Evolutionary conservation across 2,329 filamentous ascomycete genomes (phyloP).

Genomic region (Orbilia oligospora): DNA sequence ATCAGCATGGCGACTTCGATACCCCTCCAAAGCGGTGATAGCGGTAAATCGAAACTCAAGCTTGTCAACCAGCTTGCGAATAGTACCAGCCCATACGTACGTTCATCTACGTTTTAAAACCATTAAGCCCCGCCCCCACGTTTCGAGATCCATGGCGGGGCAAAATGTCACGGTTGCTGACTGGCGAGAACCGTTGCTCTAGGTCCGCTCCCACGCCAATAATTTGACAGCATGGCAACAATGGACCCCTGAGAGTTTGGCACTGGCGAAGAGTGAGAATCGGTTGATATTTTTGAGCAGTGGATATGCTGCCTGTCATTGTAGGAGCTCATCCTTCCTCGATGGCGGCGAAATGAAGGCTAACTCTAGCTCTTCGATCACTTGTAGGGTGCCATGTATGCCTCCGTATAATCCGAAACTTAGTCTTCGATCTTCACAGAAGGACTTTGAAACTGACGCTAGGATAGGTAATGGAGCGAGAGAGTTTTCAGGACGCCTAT

Average conservation of each 20-base stretch:
- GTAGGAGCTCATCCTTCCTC: slow-evolving; percentile 71
- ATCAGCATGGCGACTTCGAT: slow-evolving; percentile 51
- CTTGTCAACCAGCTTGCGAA: slow-evolving; percentile 62
- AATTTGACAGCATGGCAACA: slow-evolving; percentile 94
- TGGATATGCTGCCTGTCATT: slow-evolving; percentile 95
- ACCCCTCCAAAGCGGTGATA: slow-evolving; percentile 46
- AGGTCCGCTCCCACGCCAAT: slow-evolving; percentile 80
- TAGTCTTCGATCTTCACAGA: background rate
- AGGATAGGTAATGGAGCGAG: slow-evolving; percentile 85
- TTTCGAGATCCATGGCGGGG: slow-evolving; percentile 31
- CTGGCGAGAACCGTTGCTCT: slow-evolving; percentile 33
- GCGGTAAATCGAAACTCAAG: slow-evolving; percentile 60
- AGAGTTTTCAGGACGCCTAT: slow-evolving; percentile 87
- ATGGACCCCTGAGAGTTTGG: slow-evolving; percentile 82
- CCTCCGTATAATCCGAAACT: slow-evolving; percentile 23
- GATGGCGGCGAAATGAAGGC: background rate
- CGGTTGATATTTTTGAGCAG: slow-evolving; percentile 93
- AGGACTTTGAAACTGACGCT: slow-evolving; percentile 1
- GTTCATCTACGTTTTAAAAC: slow-evolving; percentile 20
- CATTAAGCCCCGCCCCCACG: slow-evolving; percentile 16
- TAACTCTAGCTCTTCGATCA: slow-evolving; percentile 21
- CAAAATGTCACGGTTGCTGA: slow-evolving; percentile 24
- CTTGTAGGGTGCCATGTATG: slow-evolving; percentile 68
- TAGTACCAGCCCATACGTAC: slow-evolving; percentile 64
- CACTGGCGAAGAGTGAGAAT: slow-evolving; percentile 83